These are phyloP conservation scores for Yamadazyma pseudoaaseri DNA, from an alignment of 1,139 yeast species.

Conservation along the genomic window DNA sequence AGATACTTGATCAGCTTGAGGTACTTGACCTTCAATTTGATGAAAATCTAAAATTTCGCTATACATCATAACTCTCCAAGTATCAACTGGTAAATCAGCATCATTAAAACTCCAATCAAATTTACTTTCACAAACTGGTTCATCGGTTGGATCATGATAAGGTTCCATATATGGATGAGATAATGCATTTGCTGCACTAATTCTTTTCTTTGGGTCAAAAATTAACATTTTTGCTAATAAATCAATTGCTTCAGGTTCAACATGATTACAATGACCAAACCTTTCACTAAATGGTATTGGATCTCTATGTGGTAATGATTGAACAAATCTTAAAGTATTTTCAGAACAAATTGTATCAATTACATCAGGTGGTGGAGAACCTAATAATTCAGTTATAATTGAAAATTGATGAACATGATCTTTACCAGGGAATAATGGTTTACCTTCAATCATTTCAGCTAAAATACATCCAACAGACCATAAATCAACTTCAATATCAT, in stretches of 20 bases:
- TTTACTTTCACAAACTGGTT: constrained; percentile 88
- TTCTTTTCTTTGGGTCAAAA: constrained; percentile 91
- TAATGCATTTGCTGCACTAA: constrained; percentile 87
- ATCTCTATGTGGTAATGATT: constrained; percentile 88
- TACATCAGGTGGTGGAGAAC: constrained; percentile 95
- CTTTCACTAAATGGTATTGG: constrained; percentile 85
- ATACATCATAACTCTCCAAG: constrained; percentile 99
- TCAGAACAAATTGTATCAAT: constrained; percentile 95
- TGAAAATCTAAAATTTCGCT: constrained; percentile 96
- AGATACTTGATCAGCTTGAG: constrained; percentile 27
- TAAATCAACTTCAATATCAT: constrained; percentile 97
- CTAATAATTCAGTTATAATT: constrained; percentile 91
- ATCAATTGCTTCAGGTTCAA: constrained; percentile 92
- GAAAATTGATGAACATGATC: constrained; percentile 98
- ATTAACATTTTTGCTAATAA: constrained; percentile 85
- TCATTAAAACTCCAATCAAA: constrained; percentile 99
- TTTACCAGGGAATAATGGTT: constrained; percentile 96
- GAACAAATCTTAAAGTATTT: constrained; percentile 90
- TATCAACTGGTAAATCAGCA: constrained; percentile 95
- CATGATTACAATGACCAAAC: constrained; percentile 63
- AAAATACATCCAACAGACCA: constrained; percentile 99
- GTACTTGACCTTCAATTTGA: constrained; percentile 42
- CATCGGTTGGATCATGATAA: constrained; percentile 98
- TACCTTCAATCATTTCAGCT: constrained; percentile 99
- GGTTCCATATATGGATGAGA: constrained; percentile 92